Conservation (phyloP, 1,284 basidiomycete genomes). For the Puccinia triticina region DNA sequence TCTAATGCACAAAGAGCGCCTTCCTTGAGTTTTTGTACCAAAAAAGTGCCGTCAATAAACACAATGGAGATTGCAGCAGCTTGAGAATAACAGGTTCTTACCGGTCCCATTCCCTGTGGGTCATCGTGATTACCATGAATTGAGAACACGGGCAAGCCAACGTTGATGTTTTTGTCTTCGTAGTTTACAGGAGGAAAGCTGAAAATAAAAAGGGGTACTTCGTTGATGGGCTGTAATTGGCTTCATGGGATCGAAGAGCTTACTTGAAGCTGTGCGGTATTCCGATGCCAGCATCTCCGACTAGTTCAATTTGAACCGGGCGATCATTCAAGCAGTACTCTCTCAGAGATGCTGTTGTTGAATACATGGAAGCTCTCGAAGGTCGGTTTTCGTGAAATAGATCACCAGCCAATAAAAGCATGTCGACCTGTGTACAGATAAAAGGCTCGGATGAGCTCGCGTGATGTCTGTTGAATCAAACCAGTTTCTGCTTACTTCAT, state of each 20-base stretch:
- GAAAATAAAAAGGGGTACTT: not conserved
- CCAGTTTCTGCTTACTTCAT: slow-evolving; percentile 68
- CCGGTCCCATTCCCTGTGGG: slow-evolving; percentile 90
- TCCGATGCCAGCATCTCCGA: slow-evolving; percentile 89
- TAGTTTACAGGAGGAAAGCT: slow-evolving; percentile 97
- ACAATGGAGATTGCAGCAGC: not conserved
- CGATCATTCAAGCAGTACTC: slow-evolving; percentile 87
- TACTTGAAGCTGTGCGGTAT: slow-evolving; percentile 74
- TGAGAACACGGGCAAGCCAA: slow-evolving; percentile 93
- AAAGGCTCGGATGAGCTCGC: not conserved
- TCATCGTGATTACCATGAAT: slow-evolving; percentile 99
- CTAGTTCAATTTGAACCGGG: slow-evolving; percentile 82
- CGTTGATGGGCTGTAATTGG: not conserved
- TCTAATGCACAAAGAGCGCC: slow-evolving; percentile 95
- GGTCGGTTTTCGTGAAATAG: slow-evolving; percentile 98
- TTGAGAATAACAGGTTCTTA: slow-evolving; percentile 61
- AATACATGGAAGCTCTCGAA: slow-evolving; percentile 82
- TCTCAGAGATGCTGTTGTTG: slow-evolving; percentile 82
- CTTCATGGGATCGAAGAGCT: slow-evolving; percentile 57
- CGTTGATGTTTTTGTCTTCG: slow-evolving; percentile 93
- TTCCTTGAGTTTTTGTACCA: slow-evolving; percentile 67
- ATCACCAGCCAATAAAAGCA: slow-evolving; percentile 90
- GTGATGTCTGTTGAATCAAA: slow-evolving; percentile 3
- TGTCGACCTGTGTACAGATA: slow-evolving; percentile 72
- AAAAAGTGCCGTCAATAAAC: not conserved